phyloP scores from a whole-genome alignment of 2,329 filamentous ascomycete genomes.

The Aphanoascus verrucosus region DNA sequence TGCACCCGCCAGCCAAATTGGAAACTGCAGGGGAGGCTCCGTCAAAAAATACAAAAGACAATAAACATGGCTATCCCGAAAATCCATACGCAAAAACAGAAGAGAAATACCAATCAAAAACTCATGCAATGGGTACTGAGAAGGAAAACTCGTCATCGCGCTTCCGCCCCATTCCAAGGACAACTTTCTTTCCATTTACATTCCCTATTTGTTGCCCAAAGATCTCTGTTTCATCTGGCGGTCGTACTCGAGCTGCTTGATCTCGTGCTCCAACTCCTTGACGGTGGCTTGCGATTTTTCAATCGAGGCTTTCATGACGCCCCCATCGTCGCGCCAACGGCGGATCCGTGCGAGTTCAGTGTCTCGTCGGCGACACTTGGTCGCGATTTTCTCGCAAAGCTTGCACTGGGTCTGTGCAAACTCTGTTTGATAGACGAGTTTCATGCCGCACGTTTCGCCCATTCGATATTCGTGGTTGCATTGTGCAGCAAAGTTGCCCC shows the following conservation, averaged over 20 bases:
- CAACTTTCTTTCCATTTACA: constrained; percentile 4
- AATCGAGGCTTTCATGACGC: constrained; percentile 48
- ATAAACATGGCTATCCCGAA: constrained; percentile 16
- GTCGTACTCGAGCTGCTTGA: constrained; percentile 54
- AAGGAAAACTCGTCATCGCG: constrained; percentile 11
- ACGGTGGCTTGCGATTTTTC: constrained; percentile 62
- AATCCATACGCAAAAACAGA: constrained; percentile 10
- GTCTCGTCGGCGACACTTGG: constrained; percentile 62
- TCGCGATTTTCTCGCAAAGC: constrained; percentile 78
- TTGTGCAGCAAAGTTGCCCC: constrained; percentile 84
- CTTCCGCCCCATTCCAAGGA: background rate
- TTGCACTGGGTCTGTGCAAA: constrained; percentile 59
- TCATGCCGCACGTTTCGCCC: constrained; percentile 92
- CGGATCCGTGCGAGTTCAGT: constrained; percentile 65
- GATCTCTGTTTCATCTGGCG: constrained; percentile 31
- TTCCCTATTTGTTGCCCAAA: constrained; percentile 20
- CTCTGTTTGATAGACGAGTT: constrained; percentile 68
- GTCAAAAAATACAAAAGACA: constrained; percentile 5
- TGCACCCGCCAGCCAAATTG: constrained; percentile 11
- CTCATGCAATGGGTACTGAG: constrained; percentile 14
- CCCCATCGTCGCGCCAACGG: constrained; percentile 65
- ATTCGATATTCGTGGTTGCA: constrained; percentile 92
- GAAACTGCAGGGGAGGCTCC: constrained; percentile 8
- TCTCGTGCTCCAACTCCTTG: constrained; percentile 58
- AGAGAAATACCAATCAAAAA: constrained; percentile 16